These are phyloP conservation scores for Cladosporium sp. DNA, from an alignment of 2,329 filamentous ascomycete species.

Conservation along the genomic window DNA sequence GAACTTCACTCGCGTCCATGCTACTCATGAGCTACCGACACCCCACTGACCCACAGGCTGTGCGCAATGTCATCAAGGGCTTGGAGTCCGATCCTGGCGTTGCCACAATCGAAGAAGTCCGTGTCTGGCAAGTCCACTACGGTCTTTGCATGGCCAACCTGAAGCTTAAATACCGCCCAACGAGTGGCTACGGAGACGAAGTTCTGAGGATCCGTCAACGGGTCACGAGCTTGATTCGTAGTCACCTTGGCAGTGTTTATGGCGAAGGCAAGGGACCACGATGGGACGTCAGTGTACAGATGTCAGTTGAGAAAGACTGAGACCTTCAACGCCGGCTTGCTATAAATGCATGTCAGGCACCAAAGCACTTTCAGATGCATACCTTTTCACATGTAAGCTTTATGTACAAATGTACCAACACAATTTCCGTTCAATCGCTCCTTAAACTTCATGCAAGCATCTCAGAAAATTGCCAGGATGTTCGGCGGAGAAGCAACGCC, in stretches of 20 bases:
- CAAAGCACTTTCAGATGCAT: not conserved
- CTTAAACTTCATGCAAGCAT: not conserved
- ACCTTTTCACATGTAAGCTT: not conserved
- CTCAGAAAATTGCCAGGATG: slow-evolving; percentile 19
- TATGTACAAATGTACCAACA: no score
- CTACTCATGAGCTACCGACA: slow-evolving; percentile 83
- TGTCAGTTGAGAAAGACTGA: slow-evolving; percentile 51
- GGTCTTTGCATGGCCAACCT: slow-evolving; percentile 94
- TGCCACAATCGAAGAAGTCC: slow-evolving; percentile 76
- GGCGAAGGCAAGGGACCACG: slow-evolving; percentile 71
- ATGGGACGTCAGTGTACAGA: slow-evolving; percentile 92
- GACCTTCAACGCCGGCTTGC: not conserved
- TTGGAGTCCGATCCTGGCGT: slow-evolving; percentile 78
- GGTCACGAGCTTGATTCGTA: slow-evolving; percentile 74
- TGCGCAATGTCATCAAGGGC: slow-evolving; percentile 74
- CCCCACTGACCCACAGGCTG: slow-evolving; percentile 40
- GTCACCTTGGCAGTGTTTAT: slow-evolving; percentile 82
- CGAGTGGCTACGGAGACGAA: slow-evolving; percentile 60
- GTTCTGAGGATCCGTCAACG: slow-evolving; percentile 70
- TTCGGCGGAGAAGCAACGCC: slow-evolving; percentile 20
- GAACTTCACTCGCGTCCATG: slow-evolving; percentile 85
- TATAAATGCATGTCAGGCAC: not conserved
- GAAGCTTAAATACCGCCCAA: slow-evolving; percentile 63
- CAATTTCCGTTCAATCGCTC: no score
- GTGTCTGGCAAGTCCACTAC: slow-evolving; percentile 99